phyloP scores from a whole-genome alignment of 768 basidiomycete species.

The Boletus barrowsii region DNA sequence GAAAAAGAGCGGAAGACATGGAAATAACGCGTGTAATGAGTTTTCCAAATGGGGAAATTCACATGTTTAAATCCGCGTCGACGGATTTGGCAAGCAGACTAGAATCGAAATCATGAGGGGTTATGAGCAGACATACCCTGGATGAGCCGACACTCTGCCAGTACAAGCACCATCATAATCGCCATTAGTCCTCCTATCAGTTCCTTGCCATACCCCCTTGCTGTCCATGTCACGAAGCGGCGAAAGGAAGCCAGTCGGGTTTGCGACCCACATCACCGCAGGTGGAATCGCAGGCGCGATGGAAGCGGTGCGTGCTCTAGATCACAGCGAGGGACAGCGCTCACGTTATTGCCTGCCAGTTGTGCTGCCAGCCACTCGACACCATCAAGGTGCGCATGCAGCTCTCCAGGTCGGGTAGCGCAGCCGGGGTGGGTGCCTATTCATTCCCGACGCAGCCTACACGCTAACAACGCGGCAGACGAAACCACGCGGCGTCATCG shows the following conservation, averaged over 20 bases:
- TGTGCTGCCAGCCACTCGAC: constrained; percentile 90
- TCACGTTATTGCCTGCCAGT: constrained; percentile 35
- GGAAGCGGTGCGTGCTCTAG: constrained; percentile 65
- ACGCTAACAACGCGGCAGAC: constrained; percentile 49
- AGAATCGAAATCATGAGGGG: constrained; percentile 21
- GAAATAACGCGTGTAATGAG: too few relatives aligned
- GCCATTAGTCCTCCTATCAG: neutral
- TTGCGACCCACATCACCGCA: constrained; percentile 88
- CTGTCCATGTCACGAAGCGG: constrained; percentile 48
- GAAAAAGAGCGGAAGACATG: constrained; percentile 23
- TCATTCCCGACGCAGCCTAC: neutral
- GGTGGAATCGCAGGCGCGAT: constrained; percentile 93
- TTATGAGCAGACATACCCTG: neutral
- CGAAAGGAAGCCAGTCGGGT: constrained; percentile 76
- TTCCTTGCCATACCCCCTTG: neutral
- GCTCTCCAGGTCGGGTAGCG: constrained; percentile 74
- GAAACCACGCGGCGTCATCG: constrained; percentile 88
- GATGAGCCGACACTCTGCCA: neutral
- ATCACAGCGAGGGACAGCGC: neutral
- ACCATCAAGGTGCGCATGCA: constrained; percentile 99
- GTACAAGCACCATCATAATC: neutral
- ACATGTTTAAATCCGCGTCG: constrained; percentile 28
- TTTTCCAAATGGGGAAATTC: constrained; percentile 21
- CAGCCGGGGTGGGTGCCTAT: constrained; percentile 70
- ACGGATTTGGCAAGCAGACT: constrained; percentile 3